Conservation (phyloP, 306 rosid genomes). For the Datisca glomerata region DNA sequence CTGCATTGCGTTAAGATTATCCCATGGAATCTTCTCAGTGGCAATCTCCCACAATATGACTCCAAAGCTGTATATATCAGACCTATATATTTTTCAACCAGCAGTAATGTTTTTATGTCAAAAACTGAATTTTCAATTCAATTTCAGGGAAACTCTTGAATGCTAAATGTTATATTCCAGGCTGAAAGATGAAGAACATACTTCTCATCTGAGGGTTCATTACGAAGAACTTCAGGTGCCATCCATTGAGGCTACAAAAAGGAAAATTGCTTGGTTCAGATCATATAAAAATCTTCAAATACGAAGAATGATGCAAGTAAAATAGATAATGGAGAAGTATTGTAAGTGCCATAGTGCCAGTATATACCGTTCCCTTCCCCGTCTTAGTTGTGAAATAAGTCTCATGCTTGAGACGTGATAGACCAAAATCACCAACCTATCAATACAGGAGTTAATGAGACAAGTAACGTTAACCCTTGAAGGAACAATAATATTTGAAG, state of each 20-base stretch:
- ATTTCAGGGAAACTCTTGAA: too few species aligned
- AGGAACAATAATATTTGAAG: not conserved
- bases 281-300: slow-evolving; percentile 9
- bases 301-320: slow-evolving; percentile 4
- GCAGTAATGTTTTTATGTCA: not conserved
- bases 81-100: slow-evolving; percentile 35
- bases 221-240: slow-evolving; percentile 99
- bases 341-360: too few species aligned
- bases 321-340: too few species aligned
- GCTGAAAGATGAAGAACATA: slow-evolving; percentile 25
- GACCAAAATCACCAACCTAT: slow-evolving; percentile 99
- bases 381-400: slow-evolving; percentile 87
- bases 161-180: too few species aligned
- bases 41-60: slow-evolving; percentile 97
- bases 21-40: slow-evolving; percentile 98
- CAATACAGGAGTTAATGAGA: slow-evolving; percentile 10
- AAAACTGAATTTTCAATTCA: not conserved
- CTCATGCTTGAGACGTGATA: slow-evolving; percentile 87
- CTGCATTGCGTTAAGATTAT: slow-evolving; percentile 95
- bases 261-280: slow-evolving; percentile 18
- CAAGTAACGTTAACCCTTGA: not conserved
- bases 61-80: slow-evolving; percentile 95
- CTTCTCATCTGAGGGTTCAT: slow-evolving; percentile 97
- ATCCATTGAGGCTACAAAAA: slow-evolving; percentile 94
- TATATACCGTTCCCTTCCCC: slow-evolving; percentile 90